Evolutionary conservation across 768 basidiomycete species (phyloP).

Genomic region (Hericium alpestre): DNA sequence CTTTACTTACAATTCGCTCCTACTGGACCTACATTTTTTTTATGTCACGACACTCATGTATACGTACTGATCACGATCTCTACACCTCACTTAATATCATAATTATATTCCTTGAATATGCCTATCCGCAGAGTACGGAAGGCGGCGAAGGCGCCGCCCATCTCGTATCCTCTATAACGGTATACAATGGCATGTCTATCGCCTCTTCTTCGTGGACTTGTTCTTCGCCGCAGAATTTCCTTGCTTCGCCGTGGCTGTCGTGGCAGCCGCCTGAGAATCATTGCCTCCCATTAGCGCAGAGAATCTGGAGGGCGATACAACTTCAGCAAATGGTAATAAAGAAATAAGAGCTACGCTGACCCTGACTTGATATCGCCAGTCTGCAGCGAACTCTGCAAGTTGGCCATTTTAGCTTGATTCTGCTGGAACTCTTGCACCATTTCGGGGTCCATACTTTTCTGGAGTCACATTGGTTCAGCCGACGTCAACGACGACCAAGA

Average conservation of each 20-base stretch:
- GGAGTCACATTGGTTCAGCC: not conserved
- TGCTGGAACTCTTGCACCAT: slow-evolving; percentile 52
- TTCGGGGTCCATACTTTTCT: slow-evolving; percentile 75
- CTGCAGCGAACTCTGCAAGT: slow-evolving; percentile 44
- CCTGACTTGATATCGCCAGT: slow-evolving; percentile 41
- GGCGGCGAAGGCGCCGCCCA: not conserved
- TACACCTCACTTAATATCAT: not conserved
- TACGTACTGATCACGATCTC: no score
- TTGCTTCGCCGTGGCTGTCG: slow-evolving; percentile 6
- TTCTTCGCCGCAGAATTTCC: not conserved
- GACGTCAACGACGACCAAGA: not conserved
- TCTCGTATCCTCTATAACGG: not conserved
- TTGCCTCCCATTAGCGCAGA: slow-evolving; percentile 2
- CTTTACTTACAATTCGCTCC: no score
- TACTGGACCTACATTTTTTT: no score
- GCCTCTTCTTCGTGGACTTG: slow-evolving; percentile 6
- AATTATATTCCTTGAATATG: not conserved
- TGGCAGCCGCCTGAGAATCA: slow-evolving; percentile 1
- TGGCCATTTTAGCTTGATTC: slow-evolving; percentile 47
- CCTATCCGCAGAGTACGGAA: not conserved
- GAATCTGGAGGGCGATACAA: not conserved
- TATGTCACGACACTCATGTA: no score
- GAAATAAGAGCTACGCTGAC: not conserved
- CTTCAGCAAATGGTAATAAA: not conserved
- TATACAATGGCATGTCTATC: not conserved